A percentile compares a stretch with the other conserved stretches of the same genome.
These are phyloP conservation scores for Tephrocybe sp. DNA, from an alignment of 768 basidiomycete species.

Conservation along the genomic window DNA sequence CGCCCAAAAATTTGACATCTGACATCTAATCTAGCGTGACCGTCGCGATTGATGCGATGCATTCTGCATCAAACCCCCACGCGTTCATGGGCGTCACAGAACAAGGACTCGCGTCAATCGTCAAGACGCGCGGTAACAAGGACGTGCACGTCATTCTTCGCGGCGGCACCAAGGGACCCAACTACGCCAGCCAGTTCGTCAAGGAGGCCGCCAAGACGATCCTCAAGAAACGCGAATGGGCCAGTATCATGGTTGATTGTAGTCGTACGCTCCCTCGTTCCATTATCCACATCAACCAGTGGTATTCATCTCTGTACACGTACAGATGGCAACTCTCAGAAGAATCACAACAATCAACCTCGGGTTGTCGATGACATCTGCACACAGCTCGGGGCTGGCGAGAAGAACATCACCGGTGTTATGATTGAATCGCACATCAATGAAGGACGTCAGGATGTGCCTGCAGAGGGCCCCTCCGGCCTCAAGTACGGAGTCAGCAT, in stretches of 20 bases:
- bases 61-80: constrained; percentile 86
- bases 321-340: constrained; percentile 93
- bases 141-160: constrained; percentile 97
- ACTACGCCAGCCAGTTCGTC: constrained; percentile 78
- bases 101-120: constrained; percentile 91
- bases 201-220: constrained; percentile 60
- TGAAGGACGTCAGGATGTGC: constrained; percentile 89
- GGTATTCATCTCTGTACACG: constrained; percentile 1
- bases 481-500: constrained; percentile 85
- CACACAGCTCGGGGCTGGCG: constrained; percentile 71
- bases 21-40: constrained; percentile 46
- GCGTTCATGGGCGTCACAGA: constrained; percentile 95
- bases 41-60: constrained; percentile 97
- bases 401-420: constrained; percentile 81
- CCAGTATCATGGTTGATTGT: constrained; percentile 88
- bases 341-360: constrained; percentile 92
- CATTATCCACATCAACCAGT: neutral
- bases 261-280: constrained; percentile 50
- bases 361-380: constrained; percentile 73
- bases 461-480: constrained; percentile 60
- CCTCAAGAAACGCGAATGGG: constrained; percentile 59
- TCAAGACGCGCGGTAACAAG: constrained; percentile 81
- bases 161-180: constrained; percentile 89
- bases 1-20: neutral
- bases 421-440: constrained; percentile 98